Evolutionary conservation across 306 rosid species (phyloP).

Genomic region (barrel medic (Medicago truncatula)): DNA sequence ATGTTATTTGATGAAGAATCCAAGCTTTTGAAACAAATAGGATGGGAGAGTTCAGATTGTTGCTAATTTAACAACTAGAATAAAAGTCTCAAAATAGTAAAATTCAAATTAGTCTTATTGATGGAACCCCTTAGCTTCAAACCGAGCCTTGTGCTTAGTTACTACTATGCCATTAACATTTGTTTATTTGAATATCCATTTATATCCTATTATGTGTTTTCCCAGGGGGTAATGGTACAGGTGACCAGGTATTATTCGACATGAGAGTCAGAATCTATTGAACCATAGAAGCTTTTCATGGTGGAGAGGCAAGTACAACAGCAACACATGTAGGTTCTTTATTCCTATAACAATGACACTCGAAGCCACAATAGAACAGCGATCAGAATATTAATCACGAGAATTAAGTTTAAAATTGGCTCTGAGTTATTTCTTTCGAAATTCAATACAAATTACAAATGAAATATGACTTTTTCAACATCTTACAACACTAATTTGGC

Average conservation of each 20-base stretch:
- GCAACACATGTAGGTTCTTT: neutral
- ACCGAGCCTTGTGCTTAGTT: too few relatives aligned
- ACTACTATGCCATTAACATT: neutral
- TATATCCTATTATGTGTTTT: too few relatives aligned
- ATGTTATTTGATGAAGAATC: neutral
- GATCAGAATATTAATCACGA: slow-evolving; percentile 35
- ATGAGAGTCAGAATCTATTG: neutral
- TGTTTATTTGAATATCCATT: neutral
- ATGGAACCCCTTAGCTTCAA: too few relatives aligned
- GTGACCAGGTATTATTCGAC: neutral
- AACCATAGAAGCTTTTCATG: neutral
- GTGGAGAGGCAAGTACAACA: neutral
- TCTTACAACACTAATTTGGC: slow-evolving; percentile 58
- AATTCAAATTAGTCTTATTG: too few relatives aligned
- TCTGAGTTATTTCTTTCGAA: slow-evolving; percentile 43
- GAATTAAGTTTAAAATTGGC: slow-evolving; percentile 43
- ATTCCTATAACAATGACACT: neutral
- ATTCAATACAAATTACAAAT: slow-evolving; percentile 58
- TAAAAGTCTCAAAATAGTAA: neutral
- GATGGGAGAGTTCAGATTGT: neutral
- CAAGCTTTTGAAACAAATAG: neutral
- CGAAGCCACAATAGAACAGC: slow-evolving; percentile 27
- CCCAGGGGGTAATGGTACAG: neutral
- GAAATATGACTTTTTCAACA: slow-evolving; percentile 38
- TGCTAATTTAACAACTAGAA: neutral